phyloP scores from a whole-genome alignment of 495 filamentous ascomycete genomes.

The Neurospora terricola region DNA sequence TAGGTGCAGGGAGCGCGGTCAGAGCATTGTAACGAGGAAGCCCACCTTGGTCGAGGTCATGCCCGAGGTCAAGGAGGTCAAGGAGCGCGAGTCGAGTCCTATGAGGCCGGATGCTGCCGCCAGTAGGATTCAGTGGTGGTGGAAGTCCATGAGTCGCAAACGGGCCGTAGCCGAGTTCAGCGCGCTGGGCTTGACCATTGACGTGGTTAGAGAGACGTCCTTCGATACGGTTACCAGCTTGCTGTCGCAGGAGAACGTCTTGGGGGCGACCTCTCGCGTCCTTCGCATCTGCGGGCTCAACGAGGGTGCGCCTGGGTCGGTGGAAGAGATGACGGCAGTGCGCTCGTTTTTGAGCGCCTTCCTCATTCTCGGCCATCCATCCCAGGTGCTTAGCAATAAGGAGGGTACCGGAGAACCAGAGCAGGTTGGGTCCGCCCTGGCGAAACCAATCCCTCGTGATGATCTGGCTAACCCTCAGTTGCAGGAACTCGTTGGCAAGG shows the following conservation, averaged over 20 bases:
- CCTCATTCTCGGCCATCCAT: conserved; percentile 84
- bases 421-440: conserved; percentile 44
- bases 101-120: conserved; percentile 60
- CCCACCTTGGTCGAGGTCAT: conserved; percentile 31
- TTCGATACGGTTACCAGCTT: conserved; percentile 77
- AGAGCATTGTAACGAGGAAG: conserved; percentile 49
- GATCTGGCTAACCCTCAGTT: conserved; percentile 48
- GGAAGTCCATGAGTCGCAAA: conserved; percentile 54
- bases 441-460: conserved; percentile 37
- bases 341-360: conserved; percentile 89
- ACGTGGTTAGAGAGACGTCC: conserved; percentile 57
- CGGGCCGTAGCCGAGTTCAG: conserved; percentile 56
- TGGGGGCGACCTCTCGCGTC: conserved; percentile 58
- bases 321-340: conserved; percentile 68
- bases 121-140: conserved; percentile 63
- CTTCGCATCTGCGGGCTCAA: conserved; percentile 69
- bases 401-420: conserved; percentile 65
- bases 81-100: conserved; percentile 36
- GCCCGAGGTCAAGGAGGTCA: conserved; percentile 45
- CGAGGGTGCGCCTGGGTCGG: conserved; percentile 55
- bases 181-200: conserved; percentile 61
- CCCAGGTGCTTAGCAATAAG: conserved; percentile 78
- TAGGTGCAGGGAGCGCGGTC: conserved; percentile 49
- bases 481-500: conserved; percentile 77
- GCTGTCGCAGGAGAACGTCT: conserved; percentile 64